These are phyloP conservation scores for Schwanniomyces yamadae DNA, from an alignment of 805 yeast genomes.

Conservation along the genomic window DNA sequence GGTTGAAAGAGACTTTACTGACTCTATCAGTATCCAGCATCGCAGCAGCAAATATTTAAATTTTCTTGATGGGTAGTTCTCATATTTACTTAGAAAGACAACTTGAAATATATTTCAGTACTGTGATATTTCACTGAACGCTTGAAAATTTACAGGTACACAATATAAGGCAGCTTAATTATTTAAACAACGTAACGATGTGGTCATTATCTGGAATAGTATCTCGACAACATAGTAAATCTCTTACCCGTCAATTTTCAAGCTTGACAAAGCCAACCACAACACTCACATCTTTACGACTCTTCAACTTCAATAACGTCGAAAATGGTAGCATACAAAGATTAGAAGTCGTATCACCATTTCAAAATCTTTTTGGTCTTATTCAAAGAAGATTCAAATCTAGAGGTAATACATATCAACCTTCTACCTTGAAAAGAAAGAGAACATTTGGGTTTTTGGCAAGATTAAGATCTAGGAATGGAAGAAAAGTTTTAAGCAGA, in stretches of 20 bases:
- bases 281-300: conserved; percentile 2
- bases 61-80: too few relatives aligned
- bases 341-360: conserved; percentile 3
- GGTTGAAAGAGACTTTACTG: background rate
- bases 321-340: conserved; percentile 2
- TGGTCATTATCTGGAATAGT: too few relatives aligned
- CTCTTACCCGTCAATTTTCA: conserved; percentile 8
- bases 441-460: conserved; percentile 88
- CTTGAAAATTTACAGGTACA: too few relatives aligned
- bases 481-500: conserved; percentile 74
- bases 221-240: too few relatives aligned
- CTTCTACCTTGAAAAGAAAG: conserved; percentile 86
- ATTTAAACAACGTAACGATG: too few relatives aligned
- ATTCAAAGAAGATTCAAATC: conserved; percentile 72
- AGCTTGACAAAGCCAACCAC: conserved; percentile 4
- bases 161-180: too few relatives aligned
- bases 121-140: too few relatives aligned
- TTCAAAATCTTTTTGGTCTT: conserved; percentile 28
- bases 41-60: too few relatives aligned
- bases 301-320: background rate
- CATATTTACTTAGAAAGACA: conserved; percentile 2
- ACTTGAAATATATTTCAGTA: too few relatives aligned
- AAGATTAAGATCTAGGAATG: conserved; percentile 69
- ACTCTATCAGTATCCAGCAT: background rate
- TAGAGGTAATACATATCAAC: conserved; percentile 94